These are phyloP conservation scores for Cornus florida DNA, from an alignment of 148 eudicot species.

Conservation along the genomic window DNA sequence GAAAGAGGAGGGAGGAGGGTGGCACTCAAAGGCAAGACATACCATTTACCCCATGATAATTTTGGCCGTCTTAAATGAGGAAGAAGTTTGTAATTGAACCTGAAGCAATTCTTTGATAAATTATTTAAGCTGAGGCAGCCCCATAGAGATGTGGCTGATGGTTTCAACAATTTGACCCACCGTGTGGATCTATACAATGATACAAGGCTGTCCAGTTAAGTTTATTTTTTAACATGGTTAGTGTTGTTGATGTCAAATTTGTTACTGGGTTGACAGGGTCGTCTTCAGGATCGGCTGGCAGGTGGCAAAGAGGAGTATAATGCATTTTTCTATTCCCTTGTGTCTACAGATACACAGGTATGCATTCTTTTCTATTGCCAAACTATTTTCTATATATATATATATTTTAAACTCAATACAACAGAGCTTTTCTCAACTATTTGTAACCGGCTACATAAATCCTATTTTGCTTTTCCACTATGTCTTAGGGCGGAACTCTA, in stretches of 20 bases:
- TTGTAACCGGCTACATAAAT: too few species aligned
- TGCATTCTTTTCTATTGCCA: background rate
- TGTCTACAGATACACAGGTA: slow-evolving; percentile 98
- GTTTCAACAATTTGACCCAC: background rate
- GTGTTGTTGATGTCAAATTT: slow-evolving; percentile 1
- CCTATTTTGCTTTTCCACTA: too few species aligned
- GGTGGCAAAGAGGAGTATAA: slow-evolving; percentile 99
- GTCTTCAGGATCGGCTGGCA: slow-evolving; percentile 86
- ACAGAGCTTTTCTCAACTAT: background rate
- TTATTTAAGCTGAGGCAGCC: background rate
- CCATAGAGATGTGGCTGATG: background rate
- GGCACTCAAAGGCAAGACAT: background rate
- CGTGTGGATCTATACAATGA: background rate
- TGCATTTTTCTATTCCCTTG: slow-evolving; percentile 97
- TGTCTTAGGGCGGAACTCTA: background rate
- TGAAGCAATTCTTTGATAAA: slow-evolving; percentile 32
- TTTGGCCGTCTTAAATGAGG: background rate
- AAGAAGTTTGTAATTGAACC: slow-evolving; percentile 17
- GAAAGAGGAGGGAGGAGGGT: background rate
- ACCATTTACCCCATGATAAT: background rate
- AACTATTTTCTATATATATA: background rate
- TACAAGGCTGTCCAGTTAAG: background rate
- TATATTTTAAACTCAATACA: background rate
- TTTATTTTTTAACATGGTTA: background rate
- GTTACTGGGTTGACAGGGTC: slow-evolving; percentile 57